Percentiles rank a stretch among this genome's conserved stretches.
Evolutionary conservation across 345 rosid genomes (phyloP).

Genomic region (Turritis glabra): DNA sequence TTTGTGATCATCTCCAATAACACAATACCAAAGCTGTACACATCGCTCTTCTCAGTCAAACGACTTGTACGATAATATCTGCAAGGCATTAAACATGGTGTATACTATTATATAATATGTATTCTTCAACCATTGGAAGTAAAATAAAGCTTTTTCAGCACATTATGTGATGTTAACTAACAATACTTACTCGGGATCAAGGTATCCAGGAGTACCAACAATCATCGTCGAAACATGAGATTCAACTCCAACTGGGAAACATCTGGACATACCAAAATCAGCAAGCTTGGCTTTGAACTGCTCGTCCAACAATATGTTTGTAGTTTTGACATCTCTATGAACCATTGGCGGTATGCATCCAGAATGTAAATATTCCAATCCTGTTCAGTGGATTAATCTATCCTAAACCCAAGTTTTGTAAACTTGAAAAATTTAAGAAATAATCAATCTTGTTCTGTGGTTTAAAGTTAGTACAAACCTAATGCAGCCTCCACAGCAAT

Average conservation of each 20-base stretch:
- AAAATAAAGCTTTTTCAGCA: not conserved
- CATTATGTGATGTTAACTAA: not conserved
- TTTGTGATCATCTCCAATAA: constrained; percentile 38
- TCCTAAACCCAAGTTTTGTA: no score
- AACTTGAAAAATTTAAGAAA: no score
- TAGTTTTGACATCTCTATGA: constrained; percentile 49
- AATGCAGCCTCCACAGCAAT: constrained; percentile 50
- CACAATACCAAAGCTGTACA: constrained; percentile 29
- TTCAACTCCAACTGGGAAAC: constrained; percentile 29
- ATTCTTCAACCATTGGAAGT: not conserved
- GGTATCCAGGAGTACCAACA: constrained; percentile 40
- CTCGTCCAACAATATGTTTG: constrained; percentile 48
- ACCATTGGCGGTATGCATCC: constrained; percentile 51
- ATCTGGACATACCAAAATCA: constrained; percentile 50
- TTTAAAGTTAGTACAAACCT: constrained; percentile 27
- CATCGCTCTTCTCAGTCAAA: constrained; percentile 26
- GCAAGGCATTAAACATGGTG: not conserved
- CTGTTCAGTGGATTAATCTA: no score
- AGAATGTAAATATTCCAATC: constrained; percentile 45
- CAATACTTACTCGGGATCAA: constrained; percentile 51
- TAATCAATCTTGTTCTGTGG: no score
- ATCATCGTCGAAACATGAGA: constrained; percentile 8
- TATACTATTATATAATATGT: no score
- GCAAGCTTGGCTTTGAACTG: constrained; percentile 45
- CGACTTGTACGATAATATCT: constrained; percentile 9